phyloP scores from a whole-genome alignment of 2,329 filamentous ascomycete species.

The Aspergillus calidoustus region DNA sequence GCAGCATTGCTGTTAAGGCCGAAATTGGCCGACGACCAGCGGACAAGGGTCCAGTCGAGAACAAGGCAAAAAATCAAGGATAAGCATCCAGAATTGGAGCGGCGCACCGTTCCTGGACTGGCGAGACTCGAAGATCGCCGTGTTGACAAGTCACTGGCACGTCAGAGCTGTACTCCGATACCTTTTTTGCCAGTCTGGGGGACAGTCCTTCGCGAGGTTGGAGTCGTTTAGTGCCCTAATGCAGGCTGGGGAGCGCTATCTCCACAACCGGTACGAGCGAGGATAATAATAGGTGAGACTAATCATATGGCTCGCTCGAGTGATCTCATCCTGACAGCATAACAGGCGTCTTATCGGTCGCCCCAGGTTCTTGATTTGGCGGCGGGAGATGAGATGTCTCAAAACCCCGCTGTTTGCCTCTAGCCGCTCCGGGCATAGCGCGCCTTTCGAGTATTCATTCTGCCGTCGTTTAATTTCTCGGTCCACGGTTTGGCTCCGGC shows the following conservation, averaged over 20 bases:
- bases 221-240: not conserved
- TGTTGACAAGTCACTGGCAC: slow-evolving; percentile 4
- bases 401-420: not conserved
- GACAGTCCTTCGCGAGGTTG: not conserved
- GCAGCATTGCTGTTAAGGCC: not conserved
- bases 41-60: not conserved
- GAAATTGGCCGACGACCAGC: not conserved
- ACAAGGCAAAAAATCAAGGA: not conserved
- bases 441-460: not conserved
- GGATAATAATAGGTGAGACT: slow-evolving; percentile 14
- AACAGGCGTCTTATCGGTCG: slow-evolving; percentile 5
- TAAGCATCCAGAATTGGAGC: not conserved
- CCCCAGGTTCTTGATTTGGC: slow-evolving; percentile 1
- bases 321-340: slow-evolving; percentile 11
- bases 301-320: not conserved
- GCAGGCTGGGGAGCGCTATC: slow-evolving; percentile 1
- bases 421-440: not conserved
- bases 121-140: slow-evolving; percentile 3
- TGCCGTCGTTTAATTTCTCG: not conserved
- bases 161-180: not conserved
- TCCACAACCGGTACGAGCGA: not conserved
- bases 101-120: too few species aligned
- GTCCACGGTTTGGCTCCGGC: not conserved
- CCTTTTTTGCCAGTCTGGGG: too few species aligned
- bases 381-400: slow-evolving; percentile 2